phyloP scores from a whole-genome alignment of 2,329 filamentous ascomycete species.

The Fusarium sp. region DNA sequence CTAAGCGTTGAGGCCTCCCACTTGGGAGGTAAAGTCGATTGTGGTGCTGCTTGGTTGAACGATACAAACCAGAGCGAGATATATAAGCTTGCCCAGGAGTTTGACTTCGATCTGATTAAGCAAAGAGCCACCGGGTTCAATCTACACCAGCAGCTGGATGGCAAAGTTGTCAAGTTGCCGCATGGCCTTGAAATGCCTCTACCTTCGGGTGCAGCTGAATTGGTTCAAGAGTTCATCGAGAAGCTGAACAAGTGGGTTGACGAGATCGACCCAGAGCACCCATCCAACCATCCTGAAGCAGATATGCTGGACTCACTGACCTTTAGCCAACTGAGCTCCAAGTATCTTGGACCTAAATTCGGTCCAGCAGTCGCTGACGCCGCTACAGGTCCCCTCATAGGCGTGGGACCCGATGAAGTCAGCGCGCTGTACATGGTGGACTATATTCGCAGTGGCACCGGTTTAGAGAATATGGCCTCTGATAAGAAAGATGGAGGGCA shows the following conservation, averaged over 20 bases:
- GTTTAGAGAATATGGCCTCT: slow-evolving; percentile 36
- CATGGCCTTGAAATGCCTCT: slow-evolving; percentile 19
- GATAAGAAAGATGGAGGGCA: slow-evolving; percentile 41
- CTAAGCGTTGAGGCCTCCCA: slow-evolving; percentile 14
- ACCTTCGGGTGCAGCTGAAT: slow-evolving; percentile 16
- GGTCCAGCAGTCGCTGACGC: slow-evolving; percentile 15
- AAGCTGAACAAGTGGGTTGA: slow-evolving; percentile 19
- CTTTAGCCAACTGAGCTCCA: slow-evolving; percentile 12
- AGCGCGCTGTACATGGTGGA: slow-evolving; percentile 41
- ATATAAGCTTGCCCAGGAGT: slow-evolving; percentile 32
- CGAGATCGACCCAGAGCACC: slow-evolving; percentile 19
- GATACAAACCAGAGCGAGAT: slow-evolving; percentile 41
- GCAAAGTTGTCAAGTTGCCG: slow-evolving; percentile 19
- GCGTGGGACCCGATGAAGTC: slow-evolving; percentile 37
- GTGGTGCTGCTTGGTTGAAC: slow-evolving; percentile 46
- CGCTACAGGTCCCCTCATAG: slow-evolving; percentile 26
- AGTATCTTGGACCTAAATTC: slow-evolving; percentile 16
- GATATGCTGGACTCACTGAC: slow-evolving; percentile 25
- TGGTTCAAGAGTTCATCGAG: slow-evolving; percentile 16
- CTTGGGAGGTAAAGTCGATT: slow-evolving; percentile 30
- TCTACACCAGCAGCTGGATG: slow-evolving; percentile 19
- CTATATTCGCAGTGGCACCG: slow-evolving; percentile 36
- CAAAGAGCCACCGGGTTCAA: slow-evolving; percentile 29
- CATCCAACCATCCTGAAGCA: slow-evolving; percentile 14
- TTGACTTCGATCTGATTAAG: slow-evolving; percentile 35